Evolutionary conservation across 306 rosid genomes (phyloP).

Genomic region (Cajanus cajan): DNA sequence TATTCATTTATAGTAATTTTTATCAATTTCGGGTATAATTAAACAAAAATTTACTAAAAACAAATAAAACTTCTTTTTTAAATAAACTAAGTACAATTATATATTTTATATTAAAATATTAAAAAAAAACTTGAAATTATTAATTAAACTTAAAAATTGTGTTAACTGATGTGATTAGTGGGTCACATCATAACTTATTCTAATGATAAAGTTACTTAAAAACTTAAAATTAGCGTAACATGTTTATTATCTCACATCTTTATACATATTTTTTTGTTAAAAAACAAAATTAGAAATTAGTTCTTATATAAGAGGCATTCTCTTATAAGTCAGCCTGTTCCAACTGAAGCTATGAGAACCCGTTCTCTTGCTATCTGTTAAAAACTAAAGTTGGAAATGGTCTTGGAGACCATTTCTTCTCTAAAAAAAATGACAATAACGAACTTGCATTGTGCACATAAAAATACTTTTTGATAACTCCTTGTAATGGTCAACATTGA

Average conservation of each 20-base stretch:
- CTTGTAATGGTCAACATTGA: not conserved
- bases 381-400: not conserved
- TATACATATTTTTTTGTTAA: not conserved
- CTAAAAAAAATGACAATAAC: not conserved
- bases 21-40: too few species aligned
- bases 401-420: not conserved
- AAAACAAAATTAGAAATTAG: not conserved
- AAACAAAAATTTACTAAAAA: too few species aligned
- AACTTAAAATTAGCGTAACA: not conserved
- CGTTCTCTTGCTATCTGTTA: not conserved
- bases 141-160: too few species aligned
- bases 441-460: not conserved
- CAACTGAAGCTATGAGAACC: not conserved
- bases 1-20: too few species aligned
- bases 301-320: not conserved
- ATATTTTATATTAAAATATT: too few species aligned
- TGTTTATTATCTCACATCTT: not conserved
- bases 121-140: too few species aligned
- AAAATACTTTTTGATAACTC: not conserved
- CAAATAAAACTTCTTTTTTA: too few species aligned
- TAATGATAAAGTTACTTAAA: not conserved
- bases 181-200: not conserved
- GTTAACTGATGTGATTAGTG: too few species aligned
- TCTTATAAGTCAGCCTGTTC: too few species aligned
- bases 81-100: too few species aligned